Evolutionary conservation across 306 rosid genomes (phyloP).

Genomic region (Trifolium dubium): DNA sequence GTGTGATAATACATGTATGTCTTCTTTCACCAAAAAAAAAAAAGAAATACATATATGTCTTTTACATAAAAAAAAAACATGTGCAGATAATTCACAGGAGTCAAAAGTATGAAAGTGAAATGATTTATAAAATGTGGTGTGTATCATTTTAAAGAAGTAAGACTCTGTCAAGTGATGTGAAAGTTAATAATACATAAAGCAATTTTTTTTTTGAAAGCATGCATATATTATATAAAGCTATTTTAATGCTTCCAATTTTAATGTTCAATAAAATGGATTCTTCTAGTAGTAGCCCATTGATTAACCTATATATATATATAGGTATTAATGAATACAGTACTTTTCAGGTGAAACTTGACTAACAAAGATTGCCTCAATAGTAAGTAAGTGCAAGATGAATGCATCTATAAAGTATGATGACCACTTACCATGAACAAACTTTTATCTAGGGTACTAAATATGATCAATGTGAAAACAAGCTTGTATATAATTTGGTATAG

Average conservation of each 20-base stretch:
- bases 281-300: constrained; percentile 45
- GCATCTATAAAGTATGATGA: constrained; percentile 38
- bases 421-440: constrained; percentile 44
- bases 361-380: constrained; percentile 64
- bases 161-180: constrained; percentile 38
- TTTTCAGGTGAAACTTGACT: constrained; percentile 61
- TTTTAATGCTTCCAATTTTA: constrained; percentile 17
- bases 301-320: constrained; percentile 36
- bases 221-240: background rate
- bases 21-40: no score
- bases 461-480: constrained; percentile 46
- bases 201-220: background rate
- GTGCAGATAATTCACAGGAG: constrained; percentile 30
- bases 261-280: constrained; percentile 44
- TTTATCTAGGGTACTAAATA: constrained; percentile 44
- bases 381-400: constrained; percentile 43
- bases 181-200: background rate
- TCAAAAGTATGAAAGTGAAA: constrained; percentile 42
- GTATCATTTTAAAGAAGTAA: constrained; percentile 6
- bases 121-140: constrained; percentile 33
- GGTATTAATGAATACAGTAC: constrained; percentile 50
- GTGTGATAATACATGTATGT: constrained; percentile 32
- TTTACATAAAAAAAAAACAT: constrained; percentile 28
- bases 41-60: constrained; percentile 29
- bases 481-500: constrained; percentile 4